Percentiles rank a stretch among this genome's conserved stretches.
These are phyloP conservation scores for Favolaschia claudopus DNA, from an alignment of 768 basidiomycete species.

Conservation along the genomic window DNA sequence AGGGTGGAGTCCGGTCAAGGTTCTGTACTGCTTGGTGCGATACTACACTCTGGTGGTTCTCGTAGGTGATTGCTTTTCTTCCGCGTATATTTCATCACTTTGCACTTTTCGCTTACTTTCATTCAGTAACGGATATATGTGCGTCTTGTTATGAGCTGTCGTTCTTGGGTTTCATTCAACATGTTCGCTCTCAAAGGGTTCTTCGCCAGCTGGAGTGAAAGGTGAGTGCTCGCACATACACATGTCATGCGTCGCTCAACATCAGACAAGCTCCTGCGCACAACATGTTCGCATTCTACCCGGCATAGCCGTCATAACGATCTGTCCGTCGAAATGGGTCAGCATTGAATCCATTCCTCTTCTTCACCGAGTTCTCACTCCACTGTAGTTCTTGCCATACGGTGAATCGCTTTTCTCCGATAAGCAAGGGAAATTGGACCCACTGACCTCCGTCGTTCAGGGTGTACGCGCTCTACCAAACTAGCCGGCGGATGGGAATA, in stretches of 20 bases:
- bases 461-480: too few relatives aligned
- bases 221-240: too few relatives aligned
- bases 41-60: slow-evolving; percentile 26
- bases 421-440: too few relatives aligned
- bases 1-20: slow-evolving; percentile 19
- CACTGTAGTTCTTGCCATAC: too few relatives aligned
- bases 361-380: too few relatives aligned
- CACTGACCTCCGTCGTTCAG: too few relatives aligned
- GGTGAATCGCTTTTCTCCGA: too few relatives aligned
- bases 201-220: slow-evolving; percentile 23
- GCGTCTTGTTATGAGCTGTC: neutral
- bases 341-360: neutral
- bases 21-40: slow-evolving; percentile 23
- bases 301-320: slow-evolving; percentile 25
- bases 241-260: too few relatives aligned
- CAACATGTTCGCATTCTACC: slow-evolving; percentile 20
- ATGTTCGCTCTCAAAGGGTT: slow-evolving; percentile 6
- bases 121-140: slow-evolving; percentile 24
- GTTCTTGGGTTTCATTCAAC: too few relatives aligned
- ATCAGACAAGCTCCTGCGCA: slow-evolving; percentile 24
- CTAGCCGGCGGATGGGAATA: too few relatives aligned
- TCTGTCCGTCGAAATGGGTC: slow-evolving; percentile 7
- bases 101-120: neutral
- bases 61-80: slow-evolving; percentile 16
- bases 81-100: neutral